Base-by-base conservation (phyloP, 2,329 filamentous ascomycete species). In the Penicillium oxalicum region DNA sequence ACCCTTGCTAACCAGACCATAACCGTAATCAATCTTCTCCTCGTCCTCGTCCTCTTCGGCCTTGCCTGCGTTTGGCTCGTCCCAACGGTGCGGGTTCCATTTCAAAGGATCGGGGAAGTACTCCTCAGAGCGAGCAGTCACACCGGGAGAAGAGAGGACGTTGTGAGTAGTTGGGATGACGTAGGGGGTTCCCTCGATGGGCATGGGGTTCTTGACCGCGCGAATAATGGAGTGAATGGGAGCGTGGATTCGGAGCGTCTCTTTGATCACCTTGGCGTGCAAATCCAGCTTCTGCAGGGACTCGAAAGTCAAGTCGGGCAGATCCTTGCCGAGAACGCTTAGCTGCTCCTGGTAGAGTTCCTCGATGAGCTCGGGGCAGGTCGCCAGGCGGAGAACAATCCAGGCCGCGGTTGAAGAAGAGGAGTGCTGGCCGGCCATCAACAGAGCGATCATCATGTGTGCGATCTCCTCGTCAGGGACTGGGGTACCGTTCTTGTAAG, bases 161-260 rank as follows among this genome's bases (percentile, higher is more conserved):
- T 81, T 83, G 73, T 95, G 90, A 39, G 79, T 82, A 4, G 86
- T 81, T 6, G 91, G 91, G 56, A 97, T 82, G 48, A 88, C 82
- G 64, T 85, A 95, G 59, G 86, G 86, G 37, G 88, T 94, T 56
- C 87, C 87, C 28, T 89, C 83, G 26, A 95, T 80, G 9, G 83
- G 79, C 80, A 96, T 88, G 50, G 91, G 89, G 57, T 82, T 81
- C 75, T 91, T 95, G 68, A 95, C 91, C 60, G 88, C 87, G 61
- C 91, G 88, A 78, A 97, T 82, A 64, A 97, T 95, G 44, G 88
- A 93, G 78, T 96, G 91, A 63, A 97, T 96, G 1, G 91, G 91
- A 1, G 90, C 87, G 69, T 96, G 88, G 12, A 96, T 77, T 54
- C 91, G 87, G 35, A 96, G 84, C 2, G 91, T 95, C 73, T 96